These are phyloP conservation scores for Senecio squalidus DNA, from an alignment of 140 eudicot genomes.

Conservation along the genomic window DNA sequence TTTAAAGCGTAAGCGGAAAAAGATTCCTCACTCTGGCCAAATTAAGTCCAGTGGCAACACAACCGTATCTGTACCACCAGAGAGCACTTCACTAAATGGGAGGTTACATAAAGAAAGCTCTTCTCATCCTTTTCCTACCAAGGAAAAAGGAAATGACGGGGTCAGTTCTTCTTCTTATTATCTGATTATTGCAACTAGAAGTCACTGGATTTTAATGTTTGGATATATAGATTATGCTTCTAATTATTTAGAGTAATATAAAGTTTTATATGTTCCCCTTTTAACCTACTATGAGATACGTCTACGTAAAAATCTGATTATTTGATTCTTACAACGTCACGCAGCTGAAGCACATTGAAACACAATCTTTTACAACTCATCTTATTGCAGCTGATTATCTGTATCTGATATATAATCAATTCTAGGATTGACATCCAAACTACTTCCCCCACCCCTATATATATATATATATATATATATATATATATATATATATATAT, in stretches of 20 bases:
- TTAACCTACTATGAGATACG: neutral
- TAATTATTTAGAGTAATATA: neutral
- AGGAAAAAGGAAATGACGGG: constrained; percentile 79
- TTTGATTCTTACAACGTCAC: constrained; percentile 6
- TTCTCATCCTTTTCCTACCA: constrained; percentile 29
- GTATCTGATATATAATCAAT: neutral
- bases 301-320: neutral
- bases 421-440: neutral
- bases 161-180: constrained; percentile 27
- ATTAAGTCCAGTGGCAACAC: constrained; percentile 35
- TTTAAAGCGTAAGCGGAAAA: constrained; percentile 64
- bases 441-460: neutral
- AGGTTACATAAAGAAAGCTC: constrained; percentile 24
- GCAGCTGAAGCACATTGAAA: neutral
- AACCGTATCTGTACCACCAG: constrained; percentile 26
- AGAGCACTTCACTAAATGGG: constrained; percentile 33
- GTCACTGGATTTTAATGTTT: neutral
- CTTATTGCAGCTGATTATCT: neutral
- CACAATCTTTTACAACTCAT: neutral
- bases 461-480: neutral
- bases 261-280: neutral
- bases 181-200: neutral
- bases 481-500: neutral
- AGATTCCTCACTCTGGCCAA: constrained; percentile 40
- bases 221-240: neutral